Evolutionary conservation across 805 yeast genomes (phyloP).

Genomic region (Hanseniaspora occidentalis): DNA sequence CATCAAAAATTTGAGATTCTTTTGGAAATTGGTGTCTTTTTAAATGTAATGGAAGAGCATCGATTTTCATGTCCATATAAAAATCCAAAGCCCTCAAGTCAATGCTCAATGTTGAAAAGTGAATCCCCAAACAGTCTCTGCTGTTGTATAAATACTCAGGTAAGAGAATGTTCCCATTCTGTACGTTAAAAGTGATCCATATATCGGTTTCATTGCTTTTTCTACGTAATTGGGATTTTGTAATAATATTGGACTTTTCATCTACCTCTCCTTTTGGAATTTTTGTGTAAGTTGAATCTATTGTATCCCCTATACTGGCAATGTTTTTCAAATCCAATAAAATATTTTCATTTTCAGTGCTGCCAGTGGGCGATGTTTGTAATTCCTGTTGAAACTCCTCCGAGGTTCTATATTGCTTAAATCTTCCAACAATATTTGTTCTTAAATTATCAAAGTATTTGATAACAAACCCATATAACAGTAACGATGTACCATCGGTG

Average conservation of each 20-base stretch:
- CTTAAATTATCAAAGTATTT: slow-evolving; percentile 62
- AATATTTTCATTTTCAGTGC: too few relatives aligned
- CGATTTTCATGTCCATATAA: slow-evolving; percentile 84
- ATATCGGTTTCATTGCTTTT: slow-evolving; percentile 68
- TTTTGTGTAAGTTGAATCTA: too few relatives aligned
- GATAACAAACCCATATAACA: slow-evolving; percentile 68
- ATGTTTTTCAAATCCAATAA: too few relatives aligned
- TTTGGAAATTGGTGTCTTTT: slow-evolving; percentile 11
- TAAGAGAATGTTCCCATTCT: slow-evolving; percentile 56
- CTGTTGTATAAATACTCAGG: slow-evolving; percentile 65
- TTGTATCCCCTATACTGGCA: too few relatives aligned
- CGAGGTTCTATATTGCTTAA: slow-evolving; percentile 68
- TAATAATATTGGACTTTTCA: slow-evolving; percentile 4
- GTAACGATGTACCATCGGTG: slow-evolving; percentile 55
- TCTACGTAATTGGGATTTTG: slow-evolving; percentile 25
- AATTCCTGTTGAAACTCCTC: slow-evolving; percentile 54
- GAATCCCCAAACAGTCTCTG: slow-evolving; percentile 45
- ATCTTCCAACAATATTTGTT: slow-evolving; percentile 87
- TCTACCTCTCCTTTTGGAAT: too few relatives aligned
- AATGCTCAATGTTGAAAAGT: slow-evolving; percentile 53
- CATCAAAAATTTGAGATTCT: slow-evolving; percentile 8
- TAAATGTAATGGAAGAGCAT: slow-evolving; percentile 46
- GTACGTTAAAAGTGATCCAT: slow-evolving; percentile 55
- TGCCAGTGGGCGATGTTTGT: background rate
- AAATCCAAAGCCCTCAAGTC: slow-evolving; percentile 83